phyloP scores from a whole-genome alignment of 768 basidiomycete species.

The Amanita subjunquillea region DNA sequence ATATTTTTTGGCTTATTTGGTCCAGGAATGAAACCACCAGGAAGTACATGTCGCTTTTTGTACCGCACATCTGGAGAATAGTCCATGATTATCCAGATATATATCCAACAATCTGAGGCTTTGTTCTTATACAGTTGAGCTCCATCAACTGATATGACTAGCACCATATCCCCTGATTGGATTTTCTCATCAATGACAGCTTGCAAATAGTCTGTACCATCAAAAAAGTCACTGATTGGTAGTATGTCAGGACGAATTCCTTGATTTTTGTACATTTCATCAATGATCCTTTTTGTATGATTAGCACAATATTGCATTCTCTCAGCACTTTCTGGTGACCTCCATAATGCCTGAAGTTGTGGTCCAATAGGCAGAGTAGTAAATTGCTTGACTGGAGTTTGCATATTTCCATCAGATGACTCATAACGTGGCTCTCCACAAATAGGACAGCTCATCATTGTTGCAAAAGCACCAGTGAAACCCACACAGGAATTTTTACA shows the following conservation, averaged over 20 bases:
- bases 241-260: no score
- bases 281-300: conserved; percentile 14
- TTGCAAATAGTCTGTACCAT: conserved; percentile 19
- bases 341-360: conserved; percentile 27
- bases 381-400: conserved; percentile 17
- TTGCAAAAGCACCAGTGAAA: no score
- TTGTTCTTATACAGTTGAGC: conserved; percentile 32
- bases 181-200: conserved; percentile 14
- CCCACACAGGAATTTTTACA: conserved; percentile 25
- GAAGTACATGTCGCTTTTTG: conserved; percentile 15
- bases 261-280: no score
- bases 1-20: conserved; percentile 17
- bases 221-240: no score
- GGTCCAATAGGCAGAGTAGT: conserved; percentile 31
- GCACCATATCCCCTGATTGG: conserved; percentile 18
- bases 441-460: no score
- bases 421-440: conserved; percentile 8
- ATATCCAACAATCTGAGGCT: conserved; percentile 31
- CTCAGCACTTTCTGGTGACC: conserved; percentile 12
- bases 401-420: background rate
- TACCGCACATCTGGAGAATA: conserved; percentile 15
- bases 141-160: conserved; percentile 28
- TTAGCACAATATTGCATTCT: conserved; percentile 18
- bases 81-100: conserved; percentile 27
- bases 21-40: conserved; percentile 18